Conservation (phyloP, 1,284 basidiomycete genomes). For the Irpex sp. region DNA sequence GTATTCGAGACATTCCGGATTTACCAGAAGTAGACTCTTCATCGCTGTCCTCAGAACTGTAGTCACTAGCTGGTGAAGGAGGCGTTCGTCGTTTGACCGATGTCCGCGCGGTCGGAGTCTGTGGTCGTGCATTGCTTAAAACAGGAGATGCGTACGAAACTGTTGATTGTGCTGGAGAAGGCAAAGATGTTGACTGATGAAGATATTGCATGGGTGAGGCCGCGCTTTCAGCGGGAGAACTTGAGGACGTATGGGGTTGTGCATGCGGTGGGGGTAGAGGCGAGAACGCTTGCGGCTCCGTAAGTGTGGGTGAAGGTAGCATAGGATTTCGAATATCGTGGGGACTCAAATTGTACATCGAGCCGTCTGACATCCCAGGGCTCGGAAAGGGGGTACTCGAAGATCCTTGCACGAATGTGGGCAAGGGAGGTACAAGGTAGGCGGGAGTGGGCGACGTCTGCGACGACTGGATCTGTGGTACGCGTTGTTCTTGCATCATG, state of each 20-base stretch:
- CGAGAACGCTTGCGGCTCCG: background rate
- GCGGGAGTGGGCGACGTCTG: slow-evolving; percentile 31
- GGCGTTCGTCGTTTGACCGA: slow-evolving; percentile 30
- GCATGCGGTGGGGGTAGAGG: background rate
- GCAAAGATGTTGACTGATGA: background rate
- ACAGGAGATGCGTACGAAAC: background rate
- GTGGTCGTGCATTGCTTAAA: slow-evolving; percentile 1
- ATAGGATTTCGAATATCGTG: background rate
- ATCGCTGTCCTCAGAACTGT: slow-evolving; percentile 28
- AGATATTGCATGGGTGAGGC: background rate
- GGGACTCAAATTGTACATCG: background rate
- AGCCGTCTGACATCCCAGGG: background rate
- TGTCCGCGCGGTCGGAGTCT: slow-evolving; percentile 8
- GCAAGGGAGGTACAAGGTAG: slow-evolving; percentile 25
- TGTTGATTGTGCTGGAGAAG: slow-evolving; percentile 5
- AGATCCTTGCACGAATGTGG: slow-evolving; percentile 39
- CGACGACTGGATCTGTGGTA: background rate
- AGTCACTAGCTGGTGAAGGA: slow-evolving; percentile 22
- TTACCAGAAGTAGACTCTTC: slow-evolving; percentile 29
- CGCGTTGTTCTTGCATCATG: background rate
- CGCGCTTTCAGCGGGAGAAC: background rate
- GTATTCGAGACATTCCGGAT: slow-evolving; percentile 34
- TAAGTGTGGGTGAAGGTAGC: background rate
- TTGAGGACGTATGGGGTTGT: background rate
- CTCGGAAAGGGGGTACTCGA: slow-evolving; percentile 24